phyloP scores from a whole-genome alignment of 805 yeast genomes.

The Nakazawaea sp. region DNA sequence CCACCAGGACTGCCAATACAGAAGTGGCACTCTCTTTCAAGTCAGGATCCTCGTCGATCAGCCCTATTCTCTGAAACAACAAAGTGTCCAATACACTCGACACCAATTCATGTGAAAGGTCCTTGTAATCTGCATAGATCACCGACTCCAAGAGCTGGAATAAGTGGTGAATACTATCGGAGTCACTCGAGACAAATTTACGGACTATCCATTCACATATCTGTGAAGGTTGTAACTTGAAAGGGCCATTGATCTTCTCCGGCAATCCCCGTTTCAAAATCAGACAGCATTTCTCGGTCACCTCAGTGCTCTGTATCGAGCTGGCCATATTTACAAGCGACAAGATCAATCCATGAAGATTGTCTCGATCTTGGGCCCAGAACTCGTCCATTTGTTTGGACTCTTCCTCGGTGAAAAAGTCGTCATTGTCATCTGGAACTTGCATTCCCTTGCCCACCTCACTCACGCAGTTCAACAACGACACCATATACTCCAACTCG shows the following conservation, averaged over 20 bases:
- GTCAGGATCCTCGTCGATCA: conserved; percentile 52
- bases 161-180: conserved; percentile 30
- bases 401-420: conserved; percentile 28
- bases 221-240: conserved; percentile 38
- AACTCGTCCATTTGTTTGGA: conserved; percentile 23
- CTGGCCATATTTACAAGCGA: conserved; percentile 35
- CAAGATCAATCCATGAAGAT: conserved; percentile 35
- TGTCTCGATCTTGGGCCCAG: conserved; percentile 44
- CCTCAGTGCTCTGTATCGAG: conserved; percentile 34
- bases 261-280: conserved; percentile 59
- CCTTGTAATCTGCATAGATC: conserved; percentile 28
- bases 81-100: conserved; percentile 29
- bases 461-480: conserved; percentile 56
- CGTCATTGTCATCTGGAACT: conserved; percentile 47
- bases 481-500: conserved; percentile 37
- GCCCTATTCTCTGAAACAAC: conserved; percentile 26
- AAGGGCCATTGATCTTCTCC: conserved; percentile 62
- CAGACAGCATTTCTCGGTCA: conserved; percentile 58
- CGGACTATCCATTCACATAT: conserved; percentile 33
- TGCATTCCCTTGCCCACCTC: conserved; percentile 68
- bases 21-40: conserved; percentile 42
- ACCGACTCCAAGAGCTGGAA: conserved; percentile 39
- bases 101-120: conserved; percentile 24
- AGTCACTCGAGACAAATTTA: conserved; percentile 18
- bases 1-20: conserved; percentile 43